Evolutionary conservation across 192 early-diverging fungal genomes (phyloP), one percentile per base, ranked within the genome.

Genomic region (Linnemannia exigua): DNA sequence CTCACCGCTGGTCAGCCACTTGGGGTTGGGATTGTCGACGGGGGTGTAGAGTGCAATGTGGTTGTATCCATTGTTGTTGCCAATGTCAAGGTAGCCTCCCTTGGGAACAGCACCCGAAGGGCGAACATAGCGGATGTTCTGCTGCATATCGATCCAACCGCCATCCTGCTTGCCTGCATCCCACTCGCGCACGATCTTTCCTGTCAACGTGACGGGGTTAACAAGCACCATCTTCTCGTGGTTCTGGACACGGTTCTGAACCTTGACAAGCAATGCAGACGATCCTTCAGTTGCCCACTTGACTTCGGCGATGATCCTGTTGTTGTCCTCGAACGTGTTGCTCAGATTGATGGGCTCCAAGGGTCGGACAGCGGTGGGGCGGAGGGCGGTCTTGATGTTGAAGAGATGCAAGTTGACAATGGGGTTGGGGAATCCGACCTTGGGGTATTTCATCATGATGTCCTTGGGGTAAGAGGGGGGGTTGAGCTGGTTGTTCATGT

Each of bases 221-320:
- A 90, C 77, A 36, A 97, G 68, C 70, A 93, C 96, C 41, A 96
- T 84, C 25, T 92, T 89, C 78, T 94, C 90, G 5, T 93, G 90
- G 84, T 97, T 96, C 77, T 99, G 98, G 28, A 99, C 94, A 22
- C 98, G 90, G 80, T 99, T 99, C 87, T 96, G 96, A 36, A 92
- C 91, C 70, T 95, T 90, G 41, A 96, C 95, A 31, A 98, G 69
- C 66, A 99, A 81, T 6, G 84, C 68, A 38, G 89, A 87, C 58
- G 93, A 89, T 41, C 78, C 88, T 35, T 90, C 88, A 1, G 94
- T 94, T 25, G 95, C 79, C 98, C 98, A 99, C 19, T 87, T 84
- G 47, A 98, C 93, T 78, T 95, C 94, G n/a, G 94, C 93, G 79
- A 99, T 91, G 7, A 98, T 79, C 36, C 92, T 91, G 90, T 99